These are phyloP conservation scores for Scorias spongiosa DNA, from an alignment of 2,329 filamentous ascomycete genomes.

Conservation along the genomic window DNA sequence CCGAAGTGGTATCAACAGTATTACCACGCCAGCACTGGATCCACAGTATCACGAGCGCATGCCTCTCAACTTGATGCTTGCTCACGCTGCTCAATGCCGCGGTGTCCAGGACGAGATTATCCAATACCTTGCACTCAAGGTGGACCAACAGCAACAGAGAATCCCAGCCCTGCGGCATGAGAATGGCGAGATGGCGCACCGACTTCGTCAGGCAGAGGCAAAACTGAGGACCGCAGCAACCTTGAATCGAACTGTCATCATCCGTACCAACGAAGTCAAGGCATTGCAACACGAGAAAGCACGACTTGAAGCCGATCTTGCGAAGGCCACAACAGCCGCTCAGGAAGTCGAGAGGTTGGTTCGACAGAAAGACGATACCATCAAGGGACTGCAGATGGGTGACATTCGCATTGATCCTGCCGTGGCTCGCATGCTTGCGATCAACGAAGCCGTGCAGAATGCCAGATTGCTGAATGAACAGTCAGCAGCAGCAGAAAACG, in stretches of 20 bases:
- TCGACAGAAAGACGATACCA: neutral
- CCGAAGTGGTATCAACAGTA: no score
- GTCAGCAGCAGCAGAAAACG: neutral
- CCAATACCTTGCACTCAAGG: neutral
- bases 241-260: no score
- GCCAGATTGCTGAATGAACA: neutral
- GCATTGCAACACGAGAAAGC: neutral
- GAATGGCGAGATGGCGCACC: neutral
- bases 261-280: no score
- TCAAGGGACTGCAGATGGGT: neutral
- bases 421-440: neutral
- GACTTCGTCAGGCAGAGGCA: neutral
- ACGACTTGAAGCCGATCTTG: neutral
- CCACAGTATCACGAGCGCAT: no score
- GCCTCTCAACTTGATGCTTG: no score
- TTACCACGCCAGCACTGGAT: no score
- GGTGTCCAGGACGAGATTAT: neutral
- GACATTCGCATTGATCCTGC: neutral
- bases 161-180: neutral
- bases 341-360: neutral
- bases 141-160: neutral
- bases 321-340: neutral
- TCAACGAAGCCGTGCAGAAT: neutral
- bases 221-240: neutral
- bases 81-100: no score